Base-by-base conservation (phyloP, 164 flowering plant genomes). In the Liquidambar formosana region DNA sequence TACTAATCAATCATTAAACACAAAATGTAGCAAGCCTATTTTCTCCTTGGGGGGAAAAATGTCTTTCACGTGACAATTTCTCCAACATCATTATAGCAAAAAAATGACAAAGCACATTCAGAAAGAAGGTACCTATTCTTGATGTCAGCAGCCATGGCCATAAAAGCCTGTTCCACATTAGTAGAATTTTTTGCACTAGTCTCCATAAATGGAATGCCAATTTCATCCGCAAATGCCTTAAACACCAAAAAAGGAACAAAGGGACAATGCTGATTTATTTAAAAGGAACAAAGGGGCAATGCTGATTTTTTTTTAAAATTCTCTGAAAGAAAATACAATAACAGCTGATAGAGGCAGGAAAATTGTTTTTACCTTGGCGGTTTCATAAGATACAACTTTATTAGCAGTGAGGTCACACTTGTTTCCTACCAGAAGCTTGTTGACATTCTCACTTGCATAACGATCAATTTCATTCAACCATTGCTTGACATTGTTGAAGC, bases 391-490 rank as follows among this genome's bases (percentile, higher is more conserved):
- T 8, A 81, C 84, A 13, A 74, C 84, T 68, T 67, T 79, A 59
- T 81, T 76, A 11, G 78, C 71, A 28, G 83, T 73, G 57, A 81
- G 73, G 16, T 81, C 84, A 74, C 51, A 48, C 69, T 81, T 81
- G 80, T 81, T 81, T 58, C 84, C 82, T 54, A 81, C 84, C 28
- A 81, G 74, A 61, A 81, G 78, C 73, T 81, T 81, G 64, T 74
- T 75, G 8, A 81, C 85, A 70, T 73, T 79, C 33, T 79, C 85
- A 75, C 85, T 79, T 18, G 85, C 85, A 71, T 79, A 79, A 23
- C 84, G 84, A 60, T 79, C 82, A 72, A 81, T 81, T 68, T 81
- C 84, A 60, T 57, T 81, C 68, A 81, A 38, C 84, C 84, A 81
- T 61, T 78, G 84, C 65, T 81, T 78, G 18, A 78, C 82, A 74